Evolutionary conservation across 129 eudicot species (phyloP), one percentile per base, ranked within the genome.

Genomic region (Flaveria robusta): DNA sequence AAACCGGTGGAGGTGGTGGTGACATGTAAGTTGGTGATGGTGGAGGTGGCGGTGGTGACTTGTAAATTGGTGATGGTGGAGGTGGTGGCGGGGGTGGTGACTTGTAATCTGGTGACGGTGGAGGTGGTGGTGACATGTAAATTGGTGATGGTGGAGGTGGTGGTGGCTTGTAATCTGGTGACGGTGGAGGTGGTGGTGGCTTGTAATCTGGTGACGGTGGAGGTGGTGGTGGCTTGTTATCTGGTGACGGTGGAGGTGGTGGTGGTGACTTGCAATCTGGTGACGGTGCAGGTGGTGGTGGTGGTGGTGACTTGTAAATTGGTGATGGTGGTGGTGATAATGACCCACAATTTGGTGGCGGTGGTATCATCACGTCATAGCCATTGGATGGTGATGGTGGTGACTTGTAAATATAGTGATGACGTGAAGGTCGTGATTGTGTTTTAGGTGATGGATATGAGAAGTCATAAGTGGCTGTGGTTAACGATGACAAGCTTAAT

Each of bases 401-500:
- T 26, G 66, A 26, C n/a, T 14, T 19, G 50, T 66, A 27, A 16
- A 14, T 29, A 5, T 71, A 26, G 51, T 1, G 9, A 49, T 74
- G 74, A 2, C 41, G 69, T 8, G 51, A 66, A 27, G 63, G 80
- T 10, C 58, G 83, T 59, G 9, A 11, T 31, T 6, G 3, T 31
- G 7, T 31, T 7, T 3, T 43, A 43, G 47, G 47, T 43, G 79
- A 77, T 15, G 74, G 83, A 68, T 64, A 79, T 7, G 82, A 37
- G 41, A 68, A 66, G 20, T 20, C 52, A 62, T 72, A 29, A 51
- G 82, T 31, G 18, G 79, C 82, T 10, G 27, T 41, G 70, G 85
- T 26, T 29, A 31, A 9, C 7, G 74, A 62, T 5, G 81, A 74
- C 14, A 77, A 74, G 73, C 77, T 68, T 14, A 86, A 59, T 23